phyloP scores from a whole-genome alignment of 768 basidiomycete genomes.

The Holtermanniella nyarrowii region DNA sequence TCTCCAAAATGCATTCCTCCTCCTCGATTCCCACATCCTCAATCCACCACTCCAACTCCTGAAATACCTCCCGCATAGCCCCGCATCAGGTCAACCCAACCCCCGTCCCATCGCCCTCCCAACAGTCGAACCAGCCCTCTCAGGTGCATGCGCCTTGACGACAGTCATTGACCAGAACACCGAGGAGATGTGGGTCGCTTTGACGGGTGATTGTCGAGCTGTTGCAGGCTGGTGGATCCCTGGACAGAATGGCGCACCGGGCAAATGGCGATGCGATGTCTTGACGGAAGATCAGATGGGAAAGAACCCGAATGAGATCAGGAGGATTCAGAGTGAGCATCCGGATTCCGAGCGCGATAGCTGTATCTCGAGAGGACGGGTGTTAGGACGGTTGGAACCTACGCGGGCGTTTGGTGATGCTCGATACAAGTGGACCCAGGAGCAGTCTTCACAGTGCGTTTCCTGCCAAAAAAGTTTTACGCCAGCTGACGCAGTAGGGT shows the following conservation, averaged over 20 bases:
- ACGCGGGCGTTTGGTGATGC: constrained; percentile 41
- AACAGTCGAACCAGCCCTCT: constrained; percentile 72
- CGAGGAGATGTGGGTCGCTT: constrained; percentile 75
- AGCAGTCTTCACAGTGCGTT: constrained; percentile 28
- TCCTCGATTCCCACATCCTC: constrained; percentile 75
- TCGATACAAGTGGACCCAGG: constrained; percentile 36
- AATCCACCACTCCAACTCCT: constrained; percentile 66
- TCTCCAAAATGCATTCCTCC: constrained; percentile 47
- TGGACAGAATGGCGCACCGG: constrained; percentile 43
- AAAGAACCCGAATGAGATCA: constrained; percentile 71
- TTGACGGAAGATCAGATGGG: constrained; percentile 94
- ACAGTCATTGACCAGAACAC: constrained; percentile 76
- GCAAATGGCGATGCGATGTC: constrained; percentile 84
- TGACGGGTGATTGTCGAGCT: constrained; percentile 86
- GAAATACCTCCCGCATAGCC: constrained; percentile 5
- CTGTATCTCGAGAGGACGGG: constrained; percentile 31
- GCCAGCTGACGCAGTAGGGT: constrained; percentile 7
- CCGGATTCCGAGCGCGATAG: constrained; percentile 29
- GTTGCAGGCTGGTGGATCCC: constrained; percentile 62
- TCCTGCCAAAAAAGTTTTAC: background rate
- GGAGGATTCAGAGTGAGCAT: constrained; percentile 42
- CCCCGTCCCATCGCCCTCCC: constrained; percentile 45
- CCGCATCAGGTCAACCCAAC: background rate
- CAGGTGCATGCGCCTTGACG: constrained; percentile 83
- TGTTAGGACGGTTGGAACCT: constrained; percentile 36